Percentiles rank a stretch among this genome's conserved stretches.
These are phyloP conservation scores for Halteria grandinella DNA, from an alignment of 73 alveolate genomes.

Conservation along the genomic window DNA sequence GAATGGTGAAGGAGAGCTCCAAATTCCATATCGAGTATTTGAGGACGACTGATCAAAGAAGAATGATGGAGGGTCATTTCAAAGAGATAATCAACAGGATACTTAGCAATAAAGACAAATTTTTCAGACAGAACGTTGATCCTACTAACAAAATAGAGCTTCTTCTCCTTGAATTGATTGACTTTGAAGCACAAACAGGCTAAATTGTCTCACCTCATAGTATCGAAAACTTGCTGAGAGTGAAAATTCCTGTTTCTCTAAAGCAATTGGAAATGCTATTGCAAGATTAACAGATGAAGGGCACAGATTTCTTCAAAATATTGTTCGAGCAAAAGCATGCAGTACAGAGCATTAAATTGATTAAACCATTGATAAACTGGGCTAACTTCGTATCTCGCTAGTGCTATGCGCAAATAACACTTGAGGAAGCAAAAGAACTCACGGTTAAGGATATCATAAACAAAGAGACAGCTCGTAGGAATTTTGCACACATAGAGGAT, in stretches of 20 bases:
- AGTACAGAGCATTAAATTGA: neutral
- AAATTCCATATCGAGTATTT: neutral
- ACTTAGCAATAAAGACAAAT: neutral
- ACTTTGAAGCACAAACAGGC: too few species aligned
- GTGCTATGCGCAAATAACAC: constrained; percentile 11
- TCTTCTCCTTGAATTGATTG: neutral
- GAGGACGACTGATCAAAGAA: neutral
- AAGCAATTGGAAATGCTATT: neutral
- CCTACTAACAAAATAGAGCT: neutral
- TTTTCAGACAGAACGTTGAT: neutral
- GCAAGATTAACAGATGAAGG: neutral
- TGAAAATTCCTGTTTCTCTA: neutral
- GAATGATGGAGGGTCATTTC: neutral
- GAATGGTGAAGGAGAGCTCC: neutral
- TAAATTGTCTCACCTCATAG: too few species aligned
- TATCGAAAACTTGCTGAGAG: neutral
- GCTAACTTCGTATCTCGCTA: constrained; percentile 33
- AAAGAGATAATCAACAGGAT: neutral
- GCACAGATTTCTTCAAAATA: constrained; percentile 10
- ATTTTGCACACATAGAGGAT: neutral
- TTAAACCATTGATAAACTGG: constrained; percentile 13
- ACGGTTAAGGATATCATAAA: constrained; percentile 1
- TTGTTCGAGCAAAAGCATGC: constrained; percentile 25
- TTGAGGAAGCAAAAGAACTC: constrained; percentile 44
- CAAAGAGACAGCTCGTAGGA: constrained; percentile 4